Conservation (phyloP, 768 basidiomycete species). For the Xerocomus brunneocitrinus region DNA sequence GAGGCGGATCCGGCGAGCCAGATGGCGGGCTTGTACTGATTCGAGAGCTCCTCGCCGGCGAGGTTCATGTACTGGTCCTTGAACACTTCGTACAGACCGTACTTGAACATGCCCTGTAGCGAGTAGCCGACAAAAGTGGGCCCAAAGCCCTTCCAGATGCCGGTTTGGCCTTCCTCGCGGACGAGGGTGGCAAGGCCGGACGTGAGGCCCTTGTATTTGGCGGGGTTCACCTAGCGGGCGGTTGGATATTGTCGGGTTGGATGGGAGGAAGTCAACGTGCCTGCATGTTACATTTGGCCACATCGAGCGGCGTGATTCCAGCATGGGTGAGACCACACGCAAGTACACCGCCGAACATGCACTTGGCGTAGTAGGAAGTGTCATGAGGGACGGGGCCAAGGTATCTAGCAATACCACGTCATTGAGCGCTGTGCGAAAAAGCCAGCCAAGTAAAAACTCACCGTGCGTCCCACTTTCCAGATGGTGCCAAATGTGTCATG, state of each 20-base stretch:
- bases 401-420: constrained; percentile 37
- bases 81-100: constrained; percentile 96
- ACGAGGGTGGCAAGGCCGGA: constrained; percentile 60
- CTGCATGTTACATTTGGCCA: constrained; percentile 93
- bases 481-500: constrained; percentile 49
- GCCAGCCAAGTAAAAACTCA: constrained; percentile 17
- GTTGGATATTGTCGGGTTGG: background rate
- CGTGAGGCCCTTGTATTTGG: constrained; percentile 66
- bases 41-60: constrained; percentile 75
- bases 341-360: constrained; percentile 82
- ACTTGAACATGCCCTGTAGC: constrained; percentile 97
- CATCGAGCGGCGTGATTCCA: constrained; percentile 82
- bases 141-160: constrained; percentile 92
- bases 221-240: constrained; percentile 58
- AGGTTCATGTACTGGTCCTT: constrained; percentile 90
- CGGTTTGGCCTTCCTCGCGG: constrained; percentile 76
- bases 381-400: constrained; percentile 76
- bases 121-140: constrained; percentile 94
- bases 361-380: constrained; percentile 72
- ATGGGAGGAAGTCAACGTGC: constrained; percentile 32
- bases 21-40: constrained; percentile 83
- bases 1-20: constrained; percentile 94
- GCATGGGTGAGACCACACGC: constrained; percentile 89
- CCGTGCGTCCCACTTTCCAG: constrained; percentile 76
- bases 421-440: background rate